Evolutionary conservation across 2,329 filamentous ascomycete genomes (phyloP), one percentile per base, ranked within the genome.

Genomic region (Fusarium nygamai): DNA sequence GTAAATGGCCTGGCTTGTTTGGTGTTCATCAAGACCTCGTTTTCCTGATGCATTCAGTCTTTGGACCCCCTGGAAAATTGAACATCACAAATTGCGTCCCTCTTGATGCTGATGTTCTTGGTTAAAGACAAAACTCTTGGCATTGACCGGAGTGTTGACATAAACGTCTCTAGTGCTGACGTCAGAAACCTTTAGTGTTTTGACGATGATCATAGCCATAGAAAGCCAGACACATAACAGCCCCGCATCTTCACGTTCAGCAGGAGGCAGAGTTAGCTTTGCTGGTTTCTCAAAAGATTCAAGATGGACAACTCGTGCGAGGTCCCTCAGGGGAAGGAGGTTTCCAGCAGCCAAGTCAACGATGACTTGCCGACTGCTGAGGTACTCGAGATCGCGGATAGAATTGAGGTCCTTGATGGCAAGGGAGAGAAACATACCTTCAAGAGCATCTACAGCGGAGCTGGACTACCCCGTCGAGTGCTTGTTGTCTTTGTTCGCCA

Each of bases 401-500:
- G 17, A 11, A 47, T 72, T 19, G 68, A 72, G n/a, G 11, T 74
- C 3, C 33, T 61, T 12, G 72, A 75, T 5, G 43, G 57, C 7
- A 33, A 74, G 13, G 43, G 50, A 29, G 34, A 33, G 16, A 57
- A 48, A 8, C 72, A 74, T 34, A 39, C 61, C 1, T 74, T 74
- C 36, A 63, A 54, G 22, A 75, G 68, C 41, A 46, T 69, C 24
- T 74, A 72, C 22, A 66, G 41, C 6, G 39, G 72, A 17, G 36
- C 61, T 9, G 53, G 44, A 4, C 1, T 17, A 3, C 44, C 68
- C 9, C 24, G 47, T 2, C 44, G 64, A 12, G 58, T 74, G 13
- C 61, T 74, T 16, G 60, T 74, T 7, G 57, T 74, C 3, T 74
- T 74, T 20, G 33, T 75, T 12, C 72, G 72, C 1, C 72, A 74